A percentile compares a stretch with the other conserved stretches of the same genome.
Conservation (phyloP, 225 moss, liverwort and hornwort genomes). For the Neckera pumila region DNA sequence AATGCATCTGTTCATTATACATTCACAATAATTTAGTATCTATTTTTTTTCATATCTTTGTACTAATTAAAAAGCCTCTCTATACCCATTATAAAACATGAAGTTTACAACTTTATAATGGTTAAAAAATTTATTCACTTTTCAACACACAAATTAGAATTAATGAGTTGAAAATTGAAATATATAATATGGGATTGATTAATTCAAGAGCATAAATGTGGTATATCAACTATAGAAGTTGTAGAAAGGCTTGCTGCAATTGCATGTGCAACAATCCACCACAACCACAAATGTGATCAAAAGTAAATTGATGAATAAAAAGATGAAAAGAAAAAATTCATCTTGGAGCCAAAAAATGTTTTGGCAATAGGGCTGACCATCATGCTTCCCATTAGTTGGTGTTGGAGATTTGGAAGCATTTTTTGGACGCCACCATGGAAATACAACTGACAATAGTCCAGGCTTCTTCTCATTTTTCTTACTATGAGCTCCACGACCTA, state of each 20-base stretch:
- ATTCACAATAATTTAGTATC: background rate
- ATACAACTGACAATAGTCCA: conserved; percentile 30
- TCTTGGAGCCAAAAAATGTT: background rate
- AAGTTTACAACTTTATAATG: background rate
- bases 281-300: background rate
- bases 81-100: too few species aligned
- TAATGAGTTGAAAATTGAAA: background rate
- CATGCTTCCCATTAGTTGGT: background rate
- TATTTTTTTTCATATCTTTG: background rate
- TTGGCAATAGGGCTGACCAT: conserved; percentile 4
- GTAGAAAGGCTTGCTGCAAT: background rate
- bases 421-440: conserved; percentile 48
- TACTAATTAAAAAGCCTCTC: background rate
- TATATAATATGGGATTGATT: background rate
- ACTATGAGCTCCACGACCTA: conserved; percentile 15
- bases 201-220: background rate
- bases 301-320: background rate
- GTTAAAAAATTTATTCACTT: background rate
- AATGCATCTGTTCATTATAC: conserved; percentile 11
- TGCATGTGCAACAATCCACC: background rate
- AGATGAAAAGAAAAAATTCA: background rate
- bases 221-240: background rate
- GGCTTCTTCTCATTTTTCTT: conserved; percentile 27
- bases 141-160: background rate
- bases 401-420: conserved; percentile 10